Percentiles rank a stretch among this genome's conserved stretches.
phyloP scores from a whole-genome alignment of 2,329 filamentous ascomycete species.

The Xylariaceae sp. region DNA sequence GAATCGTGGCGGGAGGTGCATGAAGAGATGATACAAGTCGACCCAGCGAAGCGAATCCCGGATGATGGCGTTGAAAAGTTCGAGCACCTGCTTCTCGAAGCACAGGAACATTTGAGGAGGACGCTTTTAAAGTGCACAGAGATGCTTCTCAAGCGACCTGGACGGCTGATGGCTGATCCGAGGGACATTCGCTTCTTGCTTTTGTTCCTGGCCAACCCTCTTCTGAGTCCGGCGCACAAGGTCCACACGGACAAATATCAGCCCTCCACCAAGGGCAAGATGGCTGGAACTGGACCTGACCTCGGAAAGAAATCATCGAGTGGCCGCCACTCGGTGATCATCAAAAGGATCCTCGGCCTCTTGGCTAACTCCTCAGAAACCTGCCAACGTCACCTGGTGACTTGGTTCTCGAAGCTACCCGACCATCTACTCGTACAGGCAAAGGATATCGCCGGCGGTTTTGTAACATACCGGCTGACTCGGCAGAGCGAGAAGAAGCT shows the following conservation, averaged over 20 bases:
- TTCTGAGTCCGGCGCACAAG: conserved; percentile 47
- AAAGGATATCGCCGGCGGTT: conserved; percentile 72
- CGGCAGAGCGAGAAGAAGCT: conserved; percentile 63
- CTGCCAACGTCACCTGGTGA: conserved; percentile 69
- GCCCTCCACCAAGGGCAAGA: conserved; percentile 19
- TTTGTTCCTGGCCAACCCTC: conserved; percentile 70
- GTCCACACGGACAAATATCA: conserved; percentile 35
- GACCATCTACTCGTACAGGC: conserved; percentile 58
- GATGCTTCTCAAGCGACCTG: conserved; percentile 70
- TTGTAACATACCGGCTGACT: conserved; percentile 72
- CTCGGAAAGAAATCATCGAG: conserved; percentile 11
- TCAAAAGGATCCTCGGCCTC: conserved; percentile 77
- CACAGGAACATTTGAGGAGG: conserved; percentile 61
- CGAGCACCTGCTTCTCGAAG: conserved; percentile 42
- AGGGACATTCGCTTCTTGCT: conserved; percentile 71
- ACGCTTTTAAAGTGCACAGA: conserved; percentile 72
- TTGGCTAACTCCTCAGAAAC: conserved; percentile 67
- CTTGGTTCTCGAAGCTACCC: conserved; percentile 69
- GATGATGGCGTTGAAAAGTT: conserved; percentile 34
- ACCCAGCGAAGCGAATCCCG: conserved; percentile 22
- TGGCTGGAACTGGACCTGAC: conserved; percentile 6
- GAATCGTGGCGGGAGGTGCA: conserved; percentile 57
- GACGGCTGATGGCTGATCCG: conserved; percentile 58
- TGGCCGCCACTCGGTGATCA: conserved; percentile 71
- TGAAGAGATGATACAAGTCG: conserved; percentile 38